Base-by-base conservation (phyloP, 257 asterid genomes). In the Solanum rostratum region DNA sequence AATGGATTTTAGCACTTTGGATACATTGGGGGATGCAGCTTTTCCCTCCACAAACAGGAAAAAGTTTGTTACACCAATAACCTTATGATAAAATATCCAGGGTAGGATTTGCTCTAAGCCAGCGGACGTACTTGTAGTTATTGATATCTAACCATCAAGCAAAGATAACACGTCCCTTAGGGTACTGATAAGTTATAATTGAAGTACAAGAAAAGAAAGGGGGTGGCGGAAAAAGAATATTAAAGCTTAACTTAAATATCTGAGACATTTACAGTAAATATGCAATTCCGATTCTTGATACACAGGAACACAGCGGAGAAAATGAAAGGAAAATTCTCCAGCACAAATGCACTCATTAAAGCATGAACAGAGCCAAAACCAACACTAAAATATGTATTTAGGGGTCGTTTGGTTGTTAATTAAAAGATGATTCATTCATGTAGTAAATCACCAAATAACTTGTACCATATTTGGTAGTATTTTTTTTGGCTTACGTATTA, bases 31-130 rank as follows among this genome's bases (percentile, higher is more conserved):
- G 81, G 98, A 86, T 62, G 97, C 97, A 63, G 99, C 95, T 86
- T 91, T 94, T 79, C 98, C 97, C 88, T 94, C 98, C 57, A 94
- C 98, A 84, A 95, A 95, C 66, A 94, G 87, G 87, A 93, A 91
- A 89, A 95, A 94, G 3, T 88, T 91, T 14, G 97, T 85, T 41
- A 94, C 93, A 46, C 98, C 99, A 53, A 95, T 88, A 81, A 93
- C 93, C 85, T 95, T 95, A 84, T 95, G 99, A 89, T 90, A 95
- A 85, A 90, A 95, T 91, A 95, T 90, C 98, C 97, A 94, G 0
- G 97, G 99, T 24, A 95, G 88, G 60, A 89, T 93, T 92, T 94
- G 97, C 88, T 95, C 97, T 89, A 95, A 89, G 85, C 97, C 90
- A 60, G 93, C 97, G 70, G 99, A 92, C 54, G 99, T 92, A 87